Conservation (phyloP, 2,329 filamentous ascomycete species). For the Ophiostoma piceae region DNA sequence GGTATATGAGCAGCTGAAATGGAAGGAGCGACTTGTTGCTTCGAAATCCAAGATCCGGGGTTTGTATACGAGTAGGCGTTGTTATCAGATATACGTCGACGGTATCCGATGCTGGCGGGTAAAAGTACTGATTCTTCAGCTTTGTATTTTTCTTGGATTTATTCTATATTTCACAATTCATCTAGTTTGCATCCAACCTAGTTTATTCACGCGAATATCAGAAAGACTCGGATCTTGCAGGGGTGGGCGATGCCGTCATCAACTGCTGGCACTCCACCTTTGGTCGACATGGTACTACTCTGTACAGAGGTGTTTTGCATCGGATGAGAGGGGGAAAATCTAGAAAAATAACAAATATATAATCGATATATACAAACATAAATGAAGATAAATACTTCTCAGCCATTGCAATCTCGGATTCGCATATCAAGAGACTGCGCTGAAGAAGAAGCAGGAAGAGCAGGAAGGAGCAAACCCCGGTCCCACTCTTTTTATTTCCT, state of each 20-base stretch:
- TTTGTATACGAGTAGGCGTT: not conserved
- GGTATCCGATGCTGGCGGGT: not conserved
- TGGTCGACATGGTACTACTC: too few relatives aligned
- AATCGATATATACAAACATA: not conserved
- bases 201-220: not conserved
- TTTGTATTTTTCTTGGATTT: not conserved
- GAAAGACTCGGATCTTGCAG: not conserved
- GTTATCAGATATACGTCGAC: not conserved
- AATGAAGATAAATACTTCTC: too few relatives aligned
- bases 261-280: not conserved
- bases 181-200: too few relatives aligned
- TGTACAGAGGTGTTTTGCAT: too few relatives aligned
- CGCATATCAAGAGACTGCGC: not conserved
- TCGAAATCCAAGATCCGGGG: not conserved
- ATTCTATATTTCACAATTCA: too few relatives aligned
- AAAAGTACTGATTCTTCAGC: not conserved
- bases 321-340: not conserved
- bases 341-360: not conserved
- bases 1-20: not conserved
- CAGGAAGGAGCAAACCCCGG: not conserved
- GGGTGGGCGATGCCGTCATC: constrained; percentile 3
- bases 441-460: not conserved
- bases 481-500: not conserved
- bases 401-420: not conserved
- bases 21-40: not conserved